Evolutionary conservation across 2,329 filamentous ascomycete genomes (phyloP).

Genomic region (Fonsecaea multimorphosa): DNA sequence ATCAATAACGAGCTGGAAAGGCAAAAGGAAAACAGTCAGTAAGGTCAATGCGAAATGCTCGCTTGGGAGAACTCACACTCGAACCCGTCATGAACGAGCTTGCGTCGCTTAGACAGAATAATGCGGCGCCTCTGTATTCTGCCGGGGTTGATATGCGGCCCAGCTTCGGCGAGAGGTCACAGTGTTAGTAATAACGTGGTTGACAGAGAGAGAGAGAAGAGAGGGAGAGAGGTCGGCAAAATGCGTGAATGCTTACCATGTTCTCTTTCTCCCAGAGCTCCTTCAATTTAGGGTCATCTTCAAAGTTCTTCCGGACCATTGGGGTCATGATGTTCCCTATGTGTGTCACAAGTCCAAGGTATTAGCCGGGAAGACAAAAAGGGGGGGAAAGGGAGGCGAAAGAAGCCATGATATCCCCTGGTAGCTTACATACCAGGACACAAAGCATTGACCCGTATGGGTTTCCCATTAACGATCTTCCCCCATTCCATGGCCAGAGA

Average conservation of each 20-base stretch:
- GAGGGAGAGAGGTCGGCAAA: neutral
- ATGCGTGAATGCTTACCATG: slow-evolving; percentile 56
- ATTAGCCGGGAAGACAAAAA: neutral
- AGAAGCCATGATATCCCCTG: neutral
- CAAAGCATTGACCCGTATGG: slow-evolving; percentile 61
- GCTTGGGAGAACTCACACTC: too few species aligned
- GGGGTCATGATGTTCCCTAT: slow-evolving; percentile 61
- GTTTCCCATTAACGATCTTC: slow-evolving; percentile 43
- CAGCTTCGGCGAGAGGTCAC: too few species aligned
- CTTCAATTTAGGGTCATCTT: slow-evolving; percentile 69
- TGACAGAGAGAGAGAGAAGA: too few species aligned
- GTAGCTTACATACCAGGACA: slow-evolving; percentile 52
- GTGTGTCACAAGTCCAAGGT: too few species aligned
- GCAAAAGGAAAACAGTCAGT: neutral
- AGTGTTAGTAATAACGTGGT: too few species aligned
- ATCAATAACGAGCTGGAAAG: slow-evolving; percentile 52
- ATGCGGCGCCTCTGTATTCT: slow-evolving; percentile 67
- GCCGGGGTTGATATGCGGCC: slow-evolving; percentile 69
- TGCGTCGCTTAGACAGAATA: slow-evolving; percentile 56
- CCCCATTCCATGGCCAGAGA: slow-evolving; percentile 54
- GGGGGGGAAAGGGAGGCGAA: neutral
- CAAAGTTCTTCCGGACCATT: slow-evolving; percentile 83
- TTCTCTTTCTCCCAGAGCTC: slow-evolving; percentile 54
- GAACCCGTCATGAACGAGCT: slow-evolving; percentile 63
- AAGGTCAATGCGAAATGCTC: too few species aligned